These are phyloP conservation scores for Tubosaeta brunneosetosa DNA, from an alignment of 768 basidiomycete genomes.

Conservation along the genomic window DNA sequence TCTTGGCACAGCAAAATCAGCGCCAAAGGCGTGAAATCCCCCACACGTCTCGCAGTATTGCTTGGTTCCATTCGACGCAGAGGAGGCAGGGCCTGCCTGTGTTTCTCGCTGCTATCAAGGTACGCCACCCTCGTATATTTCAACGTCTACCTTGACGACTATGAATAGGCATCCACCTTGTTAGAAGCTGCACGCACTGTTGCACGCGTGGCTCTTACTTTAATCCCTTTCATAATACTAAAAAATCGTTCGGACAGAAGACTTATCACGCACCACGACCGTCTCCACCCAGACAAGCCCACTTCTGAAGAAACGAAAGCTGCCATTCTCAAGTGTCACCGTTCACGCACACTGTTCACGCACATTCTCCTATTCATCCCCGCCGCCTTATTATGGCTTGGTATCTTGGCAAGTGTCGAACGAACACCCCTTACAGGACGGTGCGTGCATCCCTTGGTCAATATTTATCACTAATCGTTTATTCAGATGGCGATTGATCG, in stretches of 20 bases:
- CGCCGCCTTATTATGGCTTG: slow-evolving; percentile 56
- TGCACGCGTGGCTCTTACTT: slow-evolving; percentile 67
- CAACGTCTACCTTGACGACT: background rate
- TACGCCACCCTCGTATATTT: slow-evolving; percentile 4
- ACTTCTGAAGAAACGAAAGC: slow-evolving; percentile 52
- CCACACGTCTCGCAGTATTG: background rate
- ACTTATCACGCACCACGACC: slow-evolving; percentile 44
- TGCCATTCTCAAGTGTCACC: slow-evolving; percentile 43
- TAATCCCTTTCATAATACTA: slow-evolving; percentile 65
- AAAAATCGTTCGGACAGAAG: slow-evolving; percentile 50
- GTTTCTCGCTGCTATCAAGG: slow-evolving; percentile 66
- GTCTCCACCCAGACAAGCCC: slow-evolving; percentile 36
- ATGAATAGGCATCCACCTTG: slow-evolving; percentile 60
- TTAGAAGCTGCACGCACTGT: slow-evolving; percentile 67
- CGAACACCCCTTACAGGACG: slow-evolving; percentile 82
- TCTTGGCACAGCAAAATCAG: slow-evolving; percentile 4
- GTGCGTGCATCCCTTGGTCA: slow-evolving; percentile 38
- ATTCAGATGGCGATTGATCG: slow-evolving; percentile 76
- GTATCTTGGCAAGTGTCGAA: slow-evolving; percentile 69
- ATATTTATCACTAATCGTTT: slow-evolving; percentile 3
- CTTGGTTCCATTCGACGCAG: slow-evolving; percentile 41
- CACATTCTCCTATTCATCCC: slow-evolving; percentile 61
- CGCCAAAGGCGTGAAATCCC: slow-evolving; percentile 3
- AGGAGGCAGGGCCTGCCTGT: slow-evolving; percentile 35
- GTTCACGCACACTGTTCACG: slow-evolving; percentile 45